Base-by-base conservation (phyloP, 331 rosid species). In the Acacia concinna region DNA sequence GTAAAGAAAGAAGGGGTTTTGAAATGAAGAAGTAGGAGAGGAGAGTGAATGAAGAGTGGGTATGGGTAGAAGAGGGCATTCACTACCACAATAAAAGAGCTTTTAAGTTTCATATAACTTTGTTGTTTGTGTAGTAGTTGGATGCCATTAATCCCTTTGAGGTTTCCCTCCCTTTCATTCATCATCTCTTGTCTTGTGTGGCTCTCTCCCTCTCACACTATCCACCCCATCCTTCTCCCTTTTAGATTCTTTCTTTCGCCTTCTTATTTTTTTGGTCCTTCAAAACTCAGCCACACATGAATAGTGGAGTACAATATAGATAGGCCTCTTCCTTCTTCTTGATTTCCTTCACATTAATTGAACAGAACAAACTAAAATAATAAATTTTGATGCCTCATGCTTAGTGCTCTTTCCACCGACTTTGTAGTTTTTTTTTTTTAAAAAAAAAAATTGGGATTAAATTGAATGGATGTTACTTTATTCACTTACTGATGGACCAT, bases 21-120 rank as follows among this genome's bases (percentile, higher is more conserved):
- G 18, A 66, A 71, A 60, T n/a, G 43, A 46, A n/a, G n/a, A 83
- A 37, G 76, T 74, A 21, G 67, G 89, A 57, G 84, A 79, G 84
- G 38, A 75, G 75, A 85, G 76, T 79, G 38, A 79, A 79, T 79
- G 35, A 85, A 59, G 68, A 52, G 54, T 76, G 68, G 75, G 75
- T n/a, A 35, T 12, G 68, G 86, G 77, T 79, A 57, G 88, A 79
- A 76, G 78, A 71, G 52, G n/a, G 88, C 86, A 85, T 85, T 85
- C 78, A 85, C 84, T 79, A 47, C 52, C 71, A 49, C 80, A 79
- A 79, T 85, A 75, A 85, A 79, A 82, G 77, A 32, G 72, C 57
- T 49, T 49, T 49, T 43, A 43, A 8, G 47, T 79, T 82, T 40
- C 81, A 75, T 13, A 66, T 4, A 76, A 57, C 69, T 34, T 70